Evolutionary conservation across 2,329 filamentous ascomycete species (phyloP).

Genomic region (Tolypocladium ophioglossoides): DNA sequence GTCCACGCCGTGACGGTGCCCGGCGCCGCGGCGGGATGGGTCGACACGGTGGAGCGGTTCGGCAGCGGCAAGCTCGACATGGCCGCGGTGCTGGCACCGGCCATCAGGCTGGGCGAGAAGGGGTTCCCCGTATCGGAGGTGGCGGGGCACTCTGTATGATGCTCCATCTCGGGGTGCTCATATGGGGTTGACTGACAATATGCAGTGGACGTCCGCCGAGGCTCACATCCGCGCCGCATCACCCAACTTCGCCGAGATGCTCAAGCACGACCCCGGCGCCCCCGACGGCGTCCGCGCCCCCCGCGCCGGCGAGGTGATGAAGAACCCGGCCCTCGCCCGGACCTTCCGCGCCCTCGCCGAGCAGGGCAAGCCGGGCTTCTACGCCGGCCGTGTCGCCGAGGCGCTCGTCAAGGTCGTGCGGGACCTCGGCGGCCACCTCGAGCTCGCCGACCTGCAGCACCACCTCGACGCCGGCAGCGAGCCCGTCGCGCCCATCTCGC

Average conservation of each 20-base stretch:
- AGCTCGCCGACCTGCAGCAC: slow-evolving; percentile 67
- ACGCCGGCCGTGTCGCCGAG: slow-evolving; percentile 72
- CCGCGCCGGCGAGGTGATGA: slow-evolving; percentile 75
- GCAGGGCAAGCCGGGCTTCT: slow-evolving; percentile 85
- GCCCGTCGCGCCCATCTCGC: slow-evolving; percentile 72
- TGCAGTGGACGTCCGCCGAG: slow-evolving; percentile 66
- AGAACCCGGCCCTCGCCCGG: slow-evolving; percentile 67
- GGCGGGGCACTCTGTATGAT: slow-evolving; percentile 54
- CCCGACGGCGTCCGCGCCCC: slow-evolving; percentile 65
- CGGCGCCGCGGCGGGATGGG: slow-evolving; percentile 87
- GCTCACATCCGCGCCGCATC: slow-evolving; percentile 57
- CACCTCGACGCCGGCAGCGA: slow-evolving; percentile 63
- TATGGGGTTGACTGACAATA: not conserved
- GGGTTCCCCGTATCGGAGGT: slow-evolving; percentile 86
- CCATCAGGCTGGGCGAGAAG: slow-evolving; percentile 74
- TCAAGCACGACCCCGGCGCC: slow-evolving; percentile 64
- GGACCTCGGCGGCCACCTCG: slow-evolving; percentile 66
- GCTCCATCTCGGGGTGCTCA: rapidly evolving
- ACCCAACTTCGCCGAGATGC: slow-evolving; percentile 77
- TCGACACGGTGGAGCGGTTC: slow-evolving; percentile 77
- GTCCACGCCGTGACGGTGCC: slow-evolving; percentile 80
- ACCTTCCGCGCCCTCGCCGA: slow-evolving; percentile 73
- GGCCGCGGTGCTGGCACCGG: slow-evolving; percentile 69
- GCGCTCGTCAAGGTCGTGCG: slow-evolving; percentile 69
- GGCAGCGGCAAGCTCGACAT: slow-evolving; percentile 76